Conservation (phyloP, 345 rosid genomes). For the Bruguiera parviflora region DNA sequence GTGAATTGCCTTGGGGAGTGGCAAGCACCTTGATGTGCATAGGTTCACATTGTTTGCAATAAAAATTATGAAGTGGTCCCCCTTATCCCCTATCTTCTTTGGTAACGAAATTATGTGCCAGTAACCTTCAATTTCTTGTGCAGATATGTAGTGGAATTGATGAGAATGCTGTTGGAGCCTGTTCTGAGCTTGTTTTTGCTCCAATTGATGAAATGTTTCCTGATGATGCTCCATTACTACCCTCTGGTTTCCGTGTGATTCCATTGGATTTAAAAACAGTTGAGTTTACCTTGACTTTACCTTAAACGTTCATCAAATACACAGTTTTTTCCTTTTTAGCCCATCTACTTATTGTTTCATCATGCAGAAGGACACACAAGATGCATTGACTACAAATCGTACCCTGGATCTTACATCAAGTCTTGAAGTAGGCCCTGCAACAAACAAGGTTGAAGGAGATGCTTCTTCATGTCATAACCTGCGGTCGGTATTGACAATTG, state of each 20-base stretch:
- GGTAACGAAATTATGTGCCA: background rate
- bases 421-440: conserved; percentile 76
- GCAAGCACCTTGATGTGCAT: background rate
- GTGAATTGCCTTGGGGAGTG: background rate
- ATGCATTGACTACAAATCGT: conserved; percentile 48
- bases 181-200: conserved; percentile 91
- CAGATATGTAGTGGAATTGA: conserved; percentile 96
- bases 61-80: background rate
- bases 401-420: conserved; percentile 92
- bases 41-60: background rate
- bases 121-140: conserved; percentile 1
- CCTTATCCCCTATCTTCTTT: no score
- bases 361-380: conserved; percentile 60
- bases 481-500: conserved; percentile 88
- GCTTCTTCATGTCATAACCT: conserved; percentile 39
- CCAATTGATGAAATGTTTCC: conserved; percentile 99
- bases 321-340: background rate
- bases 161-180: conserved; percentile 84
- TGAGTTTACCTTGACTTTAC: conserved; percentile 13
- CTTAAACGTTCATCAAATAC: background rate
- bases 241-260: conserved; percentile 93
- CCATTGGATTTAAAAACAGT: conserved; percentile 90
- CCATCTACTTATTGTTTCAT: conserved; percentile 12
- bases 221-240: conserved; percentile 90
- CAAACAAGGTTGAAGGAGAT: conserved; percentile 50